Evolutionary conservation across 805 yeast species (phyloP), one percentile per base, ranked within the genome.

Genomic region (Blastobotrys terrestris): DNA sequence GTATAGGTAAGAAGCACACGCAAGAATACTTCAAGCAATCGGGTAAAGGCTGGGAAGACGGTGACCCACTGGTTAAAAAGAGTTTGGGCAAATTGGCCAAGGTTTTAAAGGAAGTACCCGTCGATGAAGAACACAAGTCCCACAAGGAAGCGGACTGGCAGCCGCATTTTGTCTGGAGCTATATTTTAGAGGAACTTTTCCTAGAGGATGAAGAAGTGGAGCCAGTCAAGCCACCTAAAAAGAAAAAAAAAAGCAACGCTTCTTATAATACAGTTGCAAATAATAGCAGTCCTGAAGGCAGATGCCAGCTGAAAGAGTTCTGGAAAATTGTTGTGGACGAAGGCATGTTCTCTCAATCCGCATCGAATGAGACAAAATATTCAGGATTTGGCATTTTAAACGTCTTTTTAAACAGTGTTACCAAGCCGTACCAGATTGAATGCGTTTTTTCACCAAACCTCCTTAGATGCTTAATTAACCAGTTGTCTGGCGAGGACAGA

Each of bases 341-440:
- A 60, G 77, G 85, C 2, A 79, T 87, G 55, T 91, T 92, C 60
- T 74, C 87, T 3, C 81, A 80, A 39, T 80, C 83, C 58, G 76
- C 96, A 0, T 89, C 97, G 0, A 79, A 84, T 31, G 97, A 91
- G 66, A 75, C 96, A 53, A 92, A 91, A 66, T 87, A 77, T 67
- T 79, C 88, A 78, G 98, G 97, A 0, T 81, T 91, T 60, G 86
- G 86, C 59, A 77, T 90, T 8, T 81, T 91, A 55, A 74, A 70
- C 43, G 71, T 75, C 49, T 74, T 81, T 52, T 64, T 83, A 4
- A 63, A 67, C 44, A 52, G 55, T 5, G 59, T 66, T 4, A 44
- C 60, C 2, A 49, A 51, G n/a, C 39, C 46, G 7, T 57, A 66
- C 1, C 44, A 55, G 20, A 51, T 66, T 11, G 49, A 43, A 6